A percentile compares a stretch with the other conserved stretches of the same genome.
phyloP scores from a whole-genome alignment of 2,329 filamentous ascomycete species.

The Stemphylium beticola region DNA sequence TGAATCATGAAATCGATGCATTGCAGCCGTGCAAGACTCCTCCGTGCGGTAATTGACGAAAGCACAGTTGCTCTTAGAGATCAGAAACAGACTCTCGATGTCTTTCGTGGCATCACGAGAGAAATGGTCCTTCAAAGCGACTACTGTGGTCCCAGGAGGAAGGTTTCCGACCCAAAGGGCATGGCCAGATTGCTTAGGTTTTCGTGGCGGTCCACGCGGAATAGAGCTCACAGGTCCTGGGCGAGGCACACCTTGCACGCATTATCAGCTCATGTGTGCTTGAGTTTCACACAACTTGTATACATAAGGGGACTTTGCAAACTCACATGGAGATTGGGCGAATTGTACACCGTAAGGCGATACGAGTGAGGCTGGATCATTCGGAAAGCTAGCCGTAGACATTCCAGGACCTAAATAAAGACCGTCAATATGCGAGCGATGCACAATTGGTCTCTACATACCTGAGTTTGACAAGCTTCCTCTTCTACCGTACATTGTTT shows the following conservation, averaged over 20 bases:
- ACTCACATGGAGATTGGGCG: constrained; percentile 30
- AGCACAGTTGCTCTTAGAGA: constrained; percentile 95
- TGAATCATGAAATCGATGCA: constrained; percentile 87
- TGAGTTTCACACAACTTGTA: background rate
- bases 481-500: constrained; percentile 40
- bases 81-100: constrained; percentile 89
- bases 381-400: constrained; percentile 16
- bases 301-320: background rate
- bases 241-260: constrained; percentile 26
- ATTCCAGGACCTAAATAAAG: constrained; percentile 24
- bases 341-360: constrained; percentile 26
- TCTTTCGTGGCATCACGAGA: constrained; percentile 75
- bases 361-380: constrained; percentile 24
- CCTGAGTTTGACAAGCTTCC: constrained; percentile 30
- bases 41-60: constrained; percentile 96
- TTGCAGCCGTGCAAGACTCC: constrained; percentile 73
- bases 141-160: constrained; percentile 79
- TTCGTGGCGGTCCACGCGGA: constrained; percentile 68
- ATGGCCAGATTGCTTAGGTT: constrained; percentile 75
- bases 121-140: constrained; percentile 88
- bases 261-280: constrained; percentile 1
- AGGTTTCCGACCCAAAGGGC: constrained; percentile 97
- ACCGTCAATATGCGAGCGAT: constrained; percentile 30
- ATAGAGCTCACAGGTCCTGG: constrained; percentile 41
- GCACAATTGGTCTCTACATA: constrained; percentile 28